Conservation (phyloP, 2,329 filamentous ascomycete species). For the Pestalotiopsis sp. region DNA sequence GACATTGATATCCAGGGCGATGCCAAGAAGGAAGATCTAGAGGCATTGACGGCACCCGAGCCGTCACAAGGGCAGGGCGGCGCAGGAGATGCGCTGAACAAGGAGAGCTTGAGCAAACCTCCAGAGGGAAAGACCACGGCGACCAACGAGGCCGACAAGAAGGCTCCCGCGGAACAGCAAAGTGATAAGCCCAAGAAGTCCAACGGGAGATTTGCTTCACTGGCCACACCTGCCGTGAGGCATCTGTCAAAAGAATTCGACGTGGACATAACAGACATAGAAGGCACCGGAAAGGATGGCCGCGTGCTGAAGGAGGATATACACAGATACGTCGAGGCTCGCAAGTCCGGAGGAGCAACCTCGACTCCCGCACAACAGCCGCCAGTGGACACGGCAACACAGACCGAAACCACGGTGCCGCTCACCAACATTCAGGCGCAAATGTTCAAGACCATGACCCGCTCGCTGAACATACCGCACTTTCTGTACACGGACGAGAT, state of each 20-base stretch:
- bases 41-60: conserved; percentile 37
- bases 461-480: conserved; percentile 86
- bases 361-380: conserved; percentile 31
- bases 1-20: conserved; percentile 91
- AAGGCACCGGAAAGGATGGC: conserved; percentile 87
- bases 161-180: conserved; percentile 13
- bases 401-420: conserved; percentile 68
- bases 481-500: conserved; percentile 94
- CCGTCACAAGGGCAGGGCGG: conserved; percentile 27
- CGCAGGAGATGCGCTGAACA: conserved; percentile 25
- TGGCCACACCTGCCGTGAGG: conserved; percentile 91
- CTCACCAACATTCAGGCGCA: conserved; percentile 81
- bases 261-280: conserved; percentile 75
- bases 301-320: conserved; percentile 93
- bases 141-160: conserved; percentile 11
- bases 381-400: conserved; percentile 42
- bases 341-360: conserved; percentile 28
- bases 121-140: conserved; percentile 15
- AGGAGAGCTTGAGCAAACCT: conserved; percentile 21
- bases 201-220: conserved; percentile 67
- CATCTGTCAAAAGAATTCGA: conserved; percentile 81
- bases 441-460: conserved; percentile 99
- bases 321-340: conserved; percentile 64
- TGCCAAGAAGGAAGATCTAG: conserved; percentile 63
- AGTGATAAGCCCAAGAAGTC: conserved; percentile 27